phyloP scores from a whole-genome alignment of 129 eudicot species.

The Chrysanthemum lavandulifolium region DNA sequence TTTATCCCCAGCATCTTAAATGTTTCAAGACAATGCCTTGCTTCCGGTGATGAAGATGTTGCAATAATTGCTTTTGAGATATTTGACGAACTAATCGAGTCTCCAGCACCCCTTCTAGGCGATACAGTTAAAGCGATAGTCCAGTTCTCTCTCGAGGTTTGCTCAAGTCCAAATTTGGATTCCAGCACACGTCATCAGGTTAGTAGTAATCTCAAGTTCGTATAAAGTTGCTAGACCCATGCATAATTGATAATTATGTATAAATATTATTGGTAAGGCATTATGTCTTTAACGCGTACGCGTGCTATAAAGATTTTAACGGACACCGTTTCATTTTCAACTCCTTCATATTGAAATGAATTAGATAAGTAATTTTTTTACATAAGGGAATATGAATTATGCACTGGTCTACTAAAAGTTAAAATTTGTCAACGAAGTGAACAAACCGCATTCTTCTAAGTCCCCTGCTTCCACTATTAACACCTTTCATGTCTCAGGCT shows the following conservation, averaged over 20 bases:
- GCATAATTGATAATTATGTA: not conserved
- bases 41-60: constrained; percentile 92
- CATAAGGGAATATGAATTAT: not conserved
- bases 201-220: constrained; percentile 12
- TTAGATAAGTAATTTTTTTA: not conserved
- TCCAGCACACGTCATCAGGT: constrained; percentile 97
- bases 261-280: not conserved
- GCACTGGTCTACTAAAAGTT: not conserved
- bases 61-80: constrained; percentile 94
- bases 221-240: not conserved
- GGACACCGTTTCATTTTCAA: too few species aligned
- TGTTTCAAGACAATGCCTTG: constrained; percentile 91
- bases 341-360: too few species aligned
- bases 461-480: not conserved
- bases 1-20: constrained; percentile 89
- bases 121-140: constrained; percentile 90
- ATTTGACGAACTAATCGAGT: constrained; percentile 93
- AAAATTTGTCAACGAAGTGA: not conserved
- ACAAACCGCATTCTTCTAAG: too few species aligned
- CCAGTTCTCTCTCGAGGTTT: constrained; percentile 95
- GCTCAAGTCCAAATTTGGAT: constrained; percentile 78
- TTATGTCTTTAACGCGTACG: too few species aligned
- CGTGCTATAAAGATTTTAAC: too few species aligned
- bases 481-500: constrained; percentile 50
- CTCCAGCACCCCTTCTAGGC: constrained; percentile 95